Evolutionary conservation across 129 eudicot species (phyloP).

Genomic region (Rutidosis leptorrhynchoides): DNA sequence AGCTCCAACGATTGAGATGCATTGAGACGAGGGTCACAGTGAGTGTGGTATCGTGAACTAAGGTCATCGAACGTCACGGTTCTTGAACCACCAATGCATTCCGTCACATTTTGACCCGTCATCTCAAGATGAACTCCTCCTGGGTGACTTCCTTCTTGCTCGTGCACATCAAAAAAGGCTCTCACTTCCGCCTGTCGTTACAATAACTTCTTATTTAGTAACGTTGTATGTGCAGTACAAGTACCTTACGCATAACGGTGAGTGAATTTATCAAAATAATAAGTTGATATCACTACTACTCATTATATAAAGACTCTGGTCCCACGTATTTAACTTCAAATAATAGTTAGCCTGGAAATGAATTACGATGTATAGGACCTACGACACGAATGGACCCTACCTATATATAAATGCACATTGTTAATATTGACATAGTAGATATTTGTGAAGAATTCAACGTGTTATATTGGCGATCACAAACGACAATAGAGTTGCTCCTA

Average conservation of each 20-base stretch:
- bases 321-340: background rate
- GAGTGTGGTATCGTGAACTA: slow-evolving; percentile 95
- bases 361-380: background rate
- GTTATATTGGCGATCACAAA: background rate
- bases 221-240: too few relatives aligned
- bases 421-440: background rate
- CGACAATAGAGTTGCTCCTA: background rate
- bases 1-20: slow-evolving; percentile 94
- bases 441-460: background rate
- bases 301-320: background rate
- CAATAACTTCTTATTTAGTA: slow-evolving; percentile 18
- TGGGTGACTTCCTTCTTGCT: slow-evolving; percentile 97
- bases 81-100: slow-evolving; percentile 92
- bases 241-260: too few relatives aligned
- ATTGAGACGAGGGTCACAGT: slow-evolving; percentile 88
- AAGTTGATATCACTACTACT: background rate
- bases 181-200: slow-evolving; percentile 88
- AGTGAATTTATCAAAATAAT: background rate
- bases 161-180: slow-evolving; percentile 95
- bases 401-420: background rate
- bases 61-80: slow-evolving; percentile 87
- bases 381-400: background rate
- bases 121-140: slow-evolving; percentile 95
- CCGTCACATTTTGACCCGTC: slow-evolving; percentile 98
- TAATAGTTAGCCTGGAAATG: too few relatives aligned